Evolutionary conservation across 306 rosid genomes (phyloP), one percentile per base, ranked within the genome.

Genomic region (Ammopiptanthus mongolicus): DNA sequence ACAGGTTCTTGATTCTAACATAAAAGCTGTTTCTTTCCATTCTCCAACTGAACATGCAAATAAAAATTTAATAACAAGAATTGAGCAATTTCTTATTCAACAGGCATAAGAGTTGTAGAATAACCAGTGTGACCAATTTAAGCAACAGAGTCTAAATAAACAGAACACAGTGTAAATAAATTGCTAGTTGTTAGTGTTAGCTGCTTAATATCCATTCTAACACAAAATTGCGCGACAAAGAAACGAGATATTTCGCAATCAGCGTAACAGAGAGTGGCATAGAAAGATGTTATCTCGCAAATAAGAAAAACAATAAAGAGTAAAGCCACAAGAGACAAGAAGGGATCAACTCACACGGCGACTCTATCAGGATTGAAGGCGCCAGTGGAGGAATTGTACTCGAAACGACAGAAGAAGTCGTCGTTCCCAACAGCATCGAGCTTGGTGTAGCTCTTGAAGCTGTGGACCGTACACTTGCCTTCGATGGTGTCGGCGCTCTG

Each of bases 381-480:
- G 1, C 99, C 99, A 1, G 96, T 87, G 29, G 98, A 25, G 50
- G 99, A 96, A 73, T 96, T 96, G 64, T 96, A 96, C 82, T 96
- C 98, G 58, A 96, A 96, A 11, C 99, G 99, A 69, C 98, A 96
- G 82, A 96, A 96, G 96, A 92, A 96, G 65, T 96, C 99, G 52
- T 96, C 99, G 78, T 85, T 96, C 1, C 99, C 99, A 17, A 96
- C 99, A 0, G 98, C 98, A 62, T 96, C 99, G 31, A 96, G 99
- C 88, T 92, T 96, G 2, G 96, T 92, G 75, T 96, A 96, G 82
- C 91, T 84, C 88, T 88, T 92, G 72, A 96, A 96, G 48, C 85
- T 87, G 67, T 96, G 99, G 52, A 96, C 99, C 63, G 88, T 90
- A 78, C 99, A 96, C 97, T 89, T 96, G 3, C 76, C 98, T 82